These are phyloP conservation scores for Cyberlindnera galapagoensis DNA, from an alignment of 805 yeast genomes.

Conservation along the genomic window DNA sequence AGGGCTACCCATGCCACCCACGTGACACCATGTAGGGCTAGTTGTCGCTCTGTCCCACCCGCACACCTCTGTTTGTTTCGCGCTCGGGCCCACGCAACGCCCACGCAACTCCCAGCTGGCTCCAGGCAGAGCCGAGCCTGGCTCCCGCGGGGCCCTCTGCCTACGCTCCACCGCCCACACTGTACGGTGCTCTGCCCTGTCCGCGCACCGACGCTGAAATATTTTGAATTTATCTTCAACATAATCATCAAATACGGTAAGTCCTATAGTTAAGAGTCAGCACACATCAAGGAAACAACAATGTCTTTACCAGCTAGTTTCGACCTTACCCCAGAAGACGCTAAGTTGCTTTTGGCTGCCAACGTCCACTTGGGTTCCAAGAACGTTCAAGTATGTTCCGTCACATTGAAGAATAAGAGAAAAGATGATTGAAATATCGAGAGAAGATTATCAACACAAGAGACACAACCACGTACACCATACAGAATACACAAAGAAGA, in stretches of 20 bases:
- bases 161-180: too few relatives aligned
- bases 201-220: conserved; percentile 19
- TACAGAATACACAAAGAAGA: background rate
- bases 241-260: conserved; percentile 1
- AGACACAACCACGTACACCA: too few relatives aligned
- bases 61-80: background rate
- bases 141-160: too few relatives aligned
- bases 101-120: too few relatives aligned
- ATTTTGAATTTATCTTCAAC: conserved; percentile 15
- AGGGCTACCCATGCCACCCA: too few relatives aligned
- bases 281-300: conserved; percentile 13
- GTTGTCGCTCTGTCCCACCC: too few relatives aligned
- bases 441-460: too few relatives aligned
- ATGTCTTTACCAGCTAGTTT: conserved; percentile 86
- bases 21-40: too few relatives aligned
- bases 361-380: conserved; percentile 99
- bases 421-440: too few relatives aligned
- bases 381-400: conserved; percentile 90
- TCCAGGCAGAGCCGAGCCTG: too few relatives aligned
- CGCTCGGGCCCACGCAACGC: too few relatives aligned
- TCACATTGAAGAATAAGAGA: background rate
- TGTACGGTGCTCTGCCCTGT: too few relatives aligned
- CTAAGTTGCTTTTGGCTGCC: conserved; percentile 98
- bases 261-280: conserved; percentile 4
- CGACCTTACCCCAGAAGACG: conserved; percentile 95